Evolutionary conservation across 441 rosid species (phyloP), one percentile per base, ranked within the genome.

Genomic region (Populus tomentosa): DNA sequence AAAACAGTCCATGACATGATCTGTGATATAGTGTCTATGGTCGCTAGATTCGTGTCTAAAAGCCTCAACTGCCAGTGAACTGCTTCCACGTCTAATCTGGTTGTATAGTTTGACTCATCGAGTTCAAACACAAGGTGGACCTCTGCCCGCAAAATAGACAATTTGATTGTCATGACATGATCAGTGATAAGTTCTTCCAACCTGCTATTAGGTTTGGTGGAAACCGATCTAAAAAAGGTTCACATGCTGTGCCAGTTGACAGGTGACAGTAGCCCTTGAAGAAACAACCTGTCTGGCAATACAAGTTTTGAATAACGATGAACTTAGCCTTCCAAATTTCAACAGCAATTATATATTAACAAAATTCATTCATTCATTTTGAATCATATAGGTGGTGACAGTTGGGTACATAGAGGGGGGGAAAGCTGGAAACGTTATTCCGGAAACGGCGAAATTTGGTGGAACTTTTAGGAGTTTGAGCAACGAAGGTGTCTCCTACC

Each of bases 321-420:
- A 26, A 13, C 13, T 23, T 13, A 21, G 66, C 10, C 69, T 32
- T 32, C 59, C 9, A 30, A 59, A 14, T 56, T 53, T 20, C 38
- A 10, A 28, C 26, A 20, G 33, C 14, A 28, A 33, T 30, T 3
- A 23, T 3, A n/a, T 50, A 7, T 35, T 21, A 9, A 32, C 10
- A 38, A 59, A 20, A 50, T 30, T 59, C 16, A 46, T 28, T 53
- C 50, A 69, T 23, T 65, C 59, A 26, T 59, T 38, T 77, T 64
- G 67, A 70, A 77, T 63, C 20, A 46, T 53, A 20, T 67, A 90
- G 92, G 88, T 91, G 82, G 86, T 91, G 73, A 82, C 93, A 0
- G 90, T 91, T 35, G 92, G 90, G 64, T 85, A 81, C 64, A 84
- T 91, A 10, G 82, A 85, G 74, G 95, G 90, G 42, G 95, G 95